Percentiles rank a stretch among this genome's conserved stretches.
phyloP scores from a whole-genome alignment of 2,329 filamentous ascomycete species.

The Neofusicoccum umdonicola region DNA sequence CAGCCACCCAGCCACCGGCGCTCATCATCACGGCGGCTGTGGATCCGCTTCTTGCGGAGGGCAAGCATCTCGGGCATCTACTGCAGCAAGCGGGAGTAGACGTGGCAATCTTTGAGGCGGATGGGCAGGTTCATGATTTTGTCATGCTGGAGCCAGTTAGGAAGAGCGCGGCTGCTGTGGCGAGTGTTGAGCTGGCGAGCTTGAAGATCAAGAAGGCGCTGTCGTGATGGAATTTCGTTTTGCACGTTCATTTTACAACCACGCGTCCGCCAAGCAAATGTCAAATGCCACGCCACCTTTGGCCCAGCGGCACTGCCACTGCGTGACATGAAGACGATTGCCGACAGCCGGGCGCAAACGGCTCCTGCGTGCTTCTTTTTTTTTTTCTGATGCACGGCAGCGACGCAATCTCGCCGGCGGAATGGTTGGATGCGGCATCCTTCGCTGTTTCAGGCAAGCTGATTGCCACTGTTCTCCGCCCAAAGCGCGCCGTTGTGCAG shows the following conservation, averaged over 20 bases:
- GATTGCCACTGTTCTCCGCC: constrained; percentile 7
- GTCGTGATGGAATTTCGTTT: background rate
- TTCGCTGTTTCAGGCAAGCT: constrained; percentile 12
- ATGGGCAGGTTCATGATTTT: constrained; percentile 4
- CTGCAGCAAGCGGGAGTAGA: constrained; percentile 4
- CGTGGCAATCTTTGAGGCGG: constrained; percentile 6
- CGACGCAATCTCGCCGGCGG: background rate
- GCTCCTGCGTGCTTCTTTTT: background rate
- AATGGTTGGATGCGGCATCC: constrained; percentile 4
- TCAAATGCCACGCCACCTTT: background rate
- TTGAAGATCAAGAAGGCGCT: constrained; percentile 4
- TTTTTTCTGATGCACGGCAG: background rate
- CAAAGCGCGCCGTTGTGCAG: background rate
- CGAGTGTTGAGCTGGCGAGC: background rate
- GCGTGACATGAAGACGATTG: background rate
- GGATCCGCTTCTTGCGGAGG: background rate
- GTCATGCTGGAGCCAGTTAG: constrained; percentile 6
- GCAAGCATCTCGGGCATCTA: constrained; percentile 3
- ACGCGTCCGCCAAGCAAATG: background rate
- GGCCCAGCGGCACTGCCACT: background rate
- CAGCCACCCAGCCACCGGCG: background rate
- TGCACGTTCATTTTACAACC: background rate
- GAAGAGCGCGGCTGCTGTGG: background rate
- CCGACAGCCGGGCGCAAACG: background rate
- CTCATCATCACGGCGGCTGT: constrained; percentile 9